Evolutionary conservation across 768 basidiomycete species (phyloP).

Genomic region (Mycena galopus): DNA sequence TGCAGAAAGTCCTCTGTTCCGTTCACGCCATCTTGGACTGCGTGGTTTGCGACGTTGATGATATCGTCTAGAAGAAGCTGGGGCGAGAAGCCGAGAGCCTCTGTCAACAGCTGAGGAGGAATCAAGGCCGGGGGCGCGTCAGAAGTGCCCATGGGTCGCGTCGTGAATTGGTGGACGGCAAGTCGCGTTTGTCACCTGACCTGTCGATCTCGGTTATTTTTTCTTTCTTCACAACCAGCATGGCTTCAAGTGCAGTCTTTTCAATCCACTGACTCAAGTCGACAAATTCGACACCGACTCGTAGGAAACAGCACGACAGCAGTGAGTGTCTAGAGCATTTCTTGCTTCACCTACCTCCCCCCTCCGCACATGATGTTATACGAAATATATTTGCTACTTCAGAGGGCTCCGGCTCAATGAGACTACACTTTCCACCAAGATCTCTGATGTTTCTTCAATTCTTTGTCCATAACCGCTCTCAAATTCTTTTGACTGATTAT

Average conservation of each 20-base stretch:
- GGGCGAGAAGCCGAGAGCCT: slow-evolving; percentile 87
- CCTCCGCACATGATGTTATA: slow-evolving; percentile 50
- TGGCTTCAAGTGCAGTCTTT: too few species aligned
- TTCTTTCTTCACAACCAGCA: too few species aligned
- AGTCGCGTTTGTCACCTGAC: slow-evolving; percentile 1
- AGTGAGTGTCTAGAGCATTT: neutral
- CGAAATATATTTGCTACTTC: slow-evolving; percentile 88
- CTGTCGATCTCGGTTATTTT: too few species aligned
- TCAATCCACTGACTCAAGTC: too few species aligned
- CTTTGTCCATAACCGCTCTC: neutral
- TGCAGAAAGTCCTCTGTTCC: slow-evolving; percentile 84
- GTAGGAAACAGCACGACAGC: neutral
- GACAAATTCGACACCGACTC: neutral
- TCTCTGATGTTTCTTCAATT: slow-evolving; percentile 64
- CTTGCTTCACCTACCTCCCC: neutral
- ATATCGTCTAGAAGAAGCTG: slow-evolving; percentile 90
- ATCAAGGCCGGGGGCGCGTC: slow-evolving; percentile 32
- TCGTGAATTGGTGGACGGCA: neutral
- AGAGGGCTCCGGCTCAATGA: slow-evolving; percentile 76
- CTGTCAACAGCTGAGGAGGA: slow-evolving; percentile 69
- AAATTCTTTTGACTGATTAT: neutral
- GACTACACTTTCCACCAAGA: slow-evolving; percentile 81
- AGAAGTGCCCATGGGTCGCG: slow-evolving; percentile 5
- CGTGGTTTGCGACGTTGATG: slow-evolving; percentile 85
- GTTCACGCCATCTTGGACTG: slow-evolving; percentile 82